Evolutionary conservation across 202 grass and related monocot species (phyloP), one percentile per base, ranked within the genome.

Genomic region (Setaria italica): DNA sequence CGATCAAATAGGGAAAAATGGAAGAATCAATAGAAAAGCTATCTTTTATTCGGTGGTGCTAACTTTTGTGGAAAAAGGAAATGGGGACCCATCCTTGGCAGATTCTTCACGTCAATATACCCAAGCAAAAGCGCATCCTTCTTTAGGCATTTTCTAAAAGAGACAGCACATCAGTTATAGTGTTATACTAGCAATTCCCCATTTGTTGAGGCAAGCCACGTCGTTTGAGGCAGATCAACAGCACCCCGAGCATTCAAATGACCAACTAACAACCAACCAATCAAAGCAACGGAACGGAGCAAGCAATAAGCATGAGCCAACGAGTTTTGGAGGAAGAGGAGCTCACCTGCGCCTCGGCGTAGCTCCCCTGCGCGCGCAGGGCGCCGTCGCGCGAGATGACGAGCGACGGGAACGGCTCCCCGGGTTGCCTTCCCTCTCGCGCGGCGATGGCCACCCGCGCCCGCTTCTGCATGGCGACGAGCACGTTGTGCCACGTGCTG

Each of bases 401-500:
- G n/a, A 99, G 90, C 16, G 96, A 99, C 20, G 96, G 96, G 78
- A 99, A 99, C 17, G 90, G 93, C 10, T 89, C 80, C 0, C 86
- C 81, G 15, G 82, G 84, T 58, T 74, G 62, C 67, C 90, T 90
- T 10, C 96, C 93, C 81, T 99, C 91, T 13, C 84, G 82, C 58
- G 62, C 82, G 9, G 88, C 91, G 49, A 99, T 82, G 76, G 82
- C 78, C 39, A 80, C 80, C 82, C 92, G 88, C 42, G 96, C 92
- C 69, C 90, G 92, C 89, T 95, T 99, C 82, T 99, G 91, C 96
- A 99, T 92, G 79, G 88, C 81, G 46, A 99, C 90, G 17, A 99
- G 72, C 51, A 99, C 90, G 72, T 99, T 99, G 84, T 95, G 91
- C 96, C 96, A 99, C 68, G 93, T 95, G 86, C 88, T 99, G 78